Conservation (phyloP, 306 rosid genomes). For the Pyrus bretschneideri region DNA sequence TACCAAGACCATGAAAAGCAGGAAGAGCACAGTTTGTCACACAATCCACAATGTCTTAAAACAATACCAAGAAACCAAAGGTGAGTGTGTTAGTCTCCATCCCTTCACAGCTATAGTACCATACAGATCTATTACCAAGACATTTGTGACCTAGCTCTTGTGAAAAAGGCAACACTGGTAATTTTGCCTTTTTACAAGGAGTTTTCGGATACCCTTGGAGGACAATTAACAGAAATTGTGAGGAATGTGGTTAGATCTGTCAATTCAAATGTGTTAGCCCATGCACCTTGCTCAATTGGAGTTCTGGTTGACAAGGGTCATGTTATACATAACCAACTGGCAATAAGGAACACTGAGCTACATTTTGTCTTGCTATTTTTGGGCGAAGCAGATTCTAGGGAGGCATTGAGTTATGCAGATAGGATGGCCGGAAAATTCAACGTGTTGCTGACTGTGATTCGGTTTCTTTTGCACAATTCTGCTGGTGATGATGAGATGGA, state of each 20-base stretch:
- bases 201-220: not conserved
- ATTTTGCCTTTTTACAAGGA: conserved; percentile 40
- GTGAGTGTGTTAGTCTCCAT: conserved; percentile 24
- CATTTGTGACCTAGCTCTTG: conserved; percentile 51
- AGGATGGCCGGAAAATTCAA: conserved; percentile 30
- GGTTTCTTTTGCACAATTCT: conserved; percentile 41
- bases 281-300: conserved; percentile 82
- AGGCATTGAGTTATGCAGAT: conserved; percentile 68
- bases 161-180: conserved; percentile 40
- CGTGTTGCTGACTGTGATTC: conserved; percentile 38
- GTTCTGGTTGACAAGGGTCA: conserved; percentile 54
- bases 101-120: conserved; percentile 47
- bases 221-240: not conserved
- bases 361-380: conserved; percentile 40
- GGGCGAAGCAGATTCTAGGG: conserved; percentile 75
- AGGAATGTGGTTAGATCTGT: conserved; percentile 4
- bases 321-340: not conserved
- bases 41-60: conserved; percentile 33
- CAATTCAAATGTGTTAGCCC: conserved; percentile 30
- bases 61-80: conserved; percentile 21
- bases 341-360: not conserved
- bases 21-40: conserved; percentile 18
- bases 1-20: conserved; percentile 40
- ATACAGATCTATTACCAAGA: conserved; percentile 52
- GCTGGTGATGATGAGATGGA: conserved; percentile 53